These are phyloP conservation scores for Penicillium expansum DNA, from an alignment of 2,329 filamentous ascomycete genomes.

Conservation along the genomic window DNA sequence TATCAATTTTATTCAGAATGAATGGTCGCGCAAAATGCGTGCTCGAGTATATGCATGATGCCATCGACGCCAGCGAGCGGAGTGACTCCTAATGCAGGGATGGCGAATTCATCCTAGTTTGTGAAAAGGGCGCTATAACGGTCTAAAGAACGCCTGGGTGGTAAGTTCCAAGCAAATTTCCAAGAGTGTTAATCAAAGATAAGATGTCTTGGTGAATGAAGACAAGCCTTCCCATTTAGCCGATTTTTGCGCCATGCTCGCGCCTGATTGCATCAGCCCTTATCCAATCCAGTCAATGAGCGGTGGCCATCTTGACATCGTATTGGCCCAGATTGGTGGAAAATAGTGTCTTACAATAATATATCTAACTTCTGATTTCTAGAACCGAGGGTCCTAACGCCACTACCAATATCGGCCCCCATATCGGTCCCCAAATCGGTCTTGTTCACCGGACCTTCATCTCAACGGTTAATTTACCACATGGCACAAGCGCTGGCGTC, in stretches of 20 bases:
- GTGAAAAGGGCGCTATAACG: not conserved
- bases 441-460: not conserved
- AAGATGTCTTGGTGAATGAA: not conserved
- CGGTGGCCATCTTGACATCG: not conserved
- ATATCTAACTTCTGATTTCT: not conserved
- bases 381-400: not conserved
- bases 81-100: not conserved
- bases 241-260: not conserved
- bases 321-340: not conserved
- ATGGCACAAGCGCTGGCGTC: not conserved
- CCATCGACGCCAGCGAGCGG: not conserved
- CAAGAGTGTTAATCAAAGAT: not conserved
- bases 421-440: too few species aligned
- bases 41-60: not conserved
- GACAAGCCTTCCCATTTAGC: not conserved
- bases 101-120: not conserved
- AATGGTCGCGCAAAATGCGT: not conserved
- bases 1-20: not conserved
- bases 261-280: not conserved
- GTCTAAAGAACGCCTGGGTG: not conserved
- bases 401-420: not conserved
- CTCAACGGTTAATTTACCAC: not conserved
- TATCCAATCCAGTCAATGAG: not conserved
- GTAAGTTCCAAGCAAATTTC: not conserved
- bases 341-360: not conserved